Evolutionary conservation across 768 basidiomycete species (phyloP), one percentile per base, ranked within the genome.

Genomic region (Pilatotrama ljubarskyi): DNA sequence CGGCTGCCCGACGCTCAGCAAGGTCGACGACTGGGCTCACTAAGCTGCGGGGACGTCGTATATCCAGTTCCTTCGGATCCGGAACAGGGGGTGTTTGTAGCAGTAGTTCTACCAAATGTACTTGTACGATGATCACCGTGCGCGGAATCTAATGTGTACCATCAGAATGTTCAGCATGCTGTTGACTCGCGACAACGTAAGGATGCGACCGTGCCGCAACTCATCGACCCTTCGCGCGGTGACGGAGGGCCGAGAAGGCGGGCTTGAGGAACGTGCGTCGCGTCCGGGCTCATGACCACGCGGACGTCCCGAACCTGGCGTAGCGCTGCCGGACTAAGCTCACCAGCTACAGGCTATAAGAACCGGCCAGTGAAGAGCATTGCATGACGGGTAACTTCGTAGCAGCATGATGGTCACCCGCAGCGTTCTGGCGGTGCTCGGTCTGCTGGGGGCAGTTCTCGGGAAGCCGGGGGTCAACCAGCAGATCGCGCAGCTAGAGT

Each of bases 1-100:
- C 5, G 83, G 83, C 0, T 82, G 80, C 71, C 86, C 86, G 0
- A 70, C 69, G 43, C 64, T 80, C n/a, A 82, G 73, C 47, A 75
- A 81, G 44, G 85, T 88, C 3, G 76, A 76, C 17, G 85, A 89
- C 36, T 81, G 79, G 77, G 59, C 51, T 37, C 54, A 58, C 7
- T 48, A 38, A 42, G 15, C 24, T 18, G 38, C 29, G 1, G 18
- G 3, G 18, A n/a, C n/a, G n/a, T n/a, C n/a, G n/a, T n/a, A n/a
- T n/a, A n/a, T n/a, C n/a, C n/a, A n/a, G n/a, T n/a, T n/a, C n/a
- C n/a, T n/a, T n/a, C n/a, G n/a, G n/a, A n/a, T 9, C 8, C 24
- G 22, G 20, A 5, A 26, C 26, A 17, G 25, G 6, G 43, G 7
- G 26, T 37, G 32, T 17, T 20, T 40, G 14, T 3, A 35, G 55